Evolutionary conservation across 495 filamentous ascomycete genomes (phyloP).

Genomic region (Saxophila tyrrhenica): DNA sequence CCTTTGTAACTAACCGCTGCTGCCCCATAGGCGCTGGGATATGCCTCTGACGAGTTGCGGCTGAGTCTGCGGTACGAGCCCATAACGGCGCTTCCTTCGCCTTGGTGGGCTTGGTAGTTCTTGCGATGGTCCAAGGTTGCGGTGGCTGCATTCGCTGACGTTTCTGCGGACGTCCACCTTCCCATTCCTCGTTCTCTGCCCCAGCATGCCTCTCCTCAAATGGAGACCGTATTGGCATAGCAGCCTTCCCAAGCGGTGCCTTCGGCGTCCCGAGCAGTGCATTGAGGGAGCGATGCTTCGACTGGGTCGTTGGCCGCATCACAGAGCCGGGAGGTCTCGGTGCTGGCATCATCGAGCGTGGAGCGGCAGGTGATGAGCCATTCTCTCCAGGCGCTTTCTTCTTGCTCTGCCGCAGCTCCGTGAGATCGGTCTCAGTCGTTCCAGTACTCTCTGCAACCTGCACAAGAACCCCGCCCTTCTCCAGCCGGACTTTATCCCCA

Average conservation of each 20-base stretch:
- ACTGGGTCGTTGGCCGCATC: constrained; percentile 16
- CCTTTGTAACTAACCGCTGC: background rate
- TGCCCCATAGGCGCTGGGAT: no score
- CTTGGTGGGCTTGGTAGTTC: background rate
- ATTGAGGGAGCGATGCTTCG: constrained; percentile 44
- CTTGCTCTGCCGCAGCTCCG: constrained; percentile 57
- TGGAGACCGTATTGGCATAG: constrained; percentile 34
- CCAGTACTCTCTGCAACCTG: constrained; percentile 66
- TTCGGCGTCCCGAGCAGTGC: constrained; percentile 46
- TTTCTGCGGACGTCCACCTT: constrained; percentile 34
- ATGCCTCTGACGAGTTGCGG: no score
- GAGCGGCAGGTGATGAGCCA: constrained; percentile 3
- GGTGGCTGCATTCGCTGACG: constrained; percentile 31
- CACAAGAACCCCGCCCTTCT: constrained; percentile 60
- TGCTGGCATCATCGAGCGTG: constrained; percentile 1
- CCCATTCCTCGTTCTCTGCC: constrained; percentile 19
- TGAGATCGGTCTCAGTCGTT: constrained; percentile 64
- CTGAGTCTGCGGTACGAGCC: constrained; percentile 11
- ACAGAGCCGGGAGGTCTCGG: background rate
- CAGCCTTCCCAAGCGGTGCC: constrained; percentile 36
- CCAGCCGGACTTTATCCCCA: constrained; percentile 73
- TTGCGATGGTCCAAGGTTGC: background rate
- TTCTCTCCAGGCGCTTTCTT: constrained; percentile 32
- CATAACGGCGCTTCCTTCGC: constrained; percentile 9
- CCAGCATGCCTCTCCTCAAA: constrained; percentile 35